Base-by-base conservation (phyloP, 345 rosid genomes). In the Aurinia saxatilis region DNA sequence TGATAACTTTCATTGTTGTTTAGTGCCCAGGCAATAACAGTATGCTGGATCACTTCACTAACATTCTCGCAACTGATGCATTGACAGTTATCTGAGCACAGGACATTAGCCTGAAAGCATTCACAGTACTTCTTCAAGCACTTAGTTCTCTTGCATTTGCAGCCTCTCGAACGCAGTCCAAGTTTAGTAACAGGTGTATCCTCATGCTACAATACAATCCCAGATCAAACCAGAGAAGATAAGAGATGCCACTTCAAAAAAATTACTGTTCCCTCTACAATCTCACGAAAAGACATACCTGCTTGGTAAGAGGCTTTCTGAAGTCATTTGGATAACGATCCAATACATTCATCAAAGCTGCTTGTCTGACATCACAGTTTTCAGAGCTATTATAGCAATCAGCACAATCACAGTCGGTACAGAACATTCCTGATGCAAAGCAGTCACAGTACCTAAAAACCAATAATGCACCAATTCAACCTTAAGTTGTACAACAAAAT, bases 41-140 rank as follows among this genome's bases (percentile, higher is more conserved):
- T 18, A 53, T 60, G 23, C 18, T 56, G 39, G 71, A 17, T 5
- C 21, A 6, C 23, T 38, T 57, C 55, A 41, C 46, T 66, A 41
- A 60, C 64, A 56, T 76, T 81, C 70, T 66, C 70, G 68, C 82
- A 81, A 63, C 73, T 63, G 50, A 64, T 29, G 38, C 90, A 84
- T 68, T 76, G 77, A 71, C 90, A 81, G 44, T 70, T 79, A 21
- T 71, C 77, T 16, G 80, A 76, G 78, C 84, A 84, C 41, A 60
- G 30, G 30, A 71, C 65, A 7, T 74, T 78, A 62, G 81, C 86
- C 60, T 74, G 81, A 66, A 79, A 81, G 67, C 90, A 80, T 69
- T 84, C 86, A 39, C 90, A 81, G 37, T 84, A 84, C 60, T 63
- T 80, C 76, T 79, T 81, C 27, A 76, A 57, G 73, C 86, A 84